Evolutionary conservation across 1,284 basidiomycete species (phyloP).

Genomic region (Trametes pubescens): DNA sequence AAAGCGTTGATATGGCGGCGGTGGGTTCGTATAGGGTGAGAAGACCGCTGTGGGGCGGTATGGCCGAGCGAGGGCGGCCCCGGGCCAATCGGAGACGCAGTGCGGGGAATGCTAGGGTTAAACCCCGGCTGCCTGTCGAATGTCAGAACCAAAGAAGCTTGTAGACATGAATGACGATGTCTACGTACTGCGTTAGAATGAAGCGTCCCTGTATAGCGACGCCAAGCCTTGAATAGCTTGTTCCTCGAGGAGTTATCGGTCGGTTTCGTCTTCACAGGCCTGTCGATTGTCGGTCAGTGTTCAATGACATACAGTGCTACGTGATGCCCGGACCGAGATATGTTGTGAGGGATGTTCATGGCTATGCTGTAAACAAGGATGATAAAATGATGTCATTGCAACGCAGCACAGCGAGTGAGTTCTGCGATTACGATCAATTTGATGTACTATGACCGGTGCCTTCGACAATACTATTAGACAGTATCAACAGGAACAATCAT

Average conservation of each 20-base stretch:
- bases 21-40: neutral
- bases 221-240: slow-evolving; percentile 11
- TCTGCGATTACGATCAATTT: too few species aligned
- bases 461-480: too few species aligned
- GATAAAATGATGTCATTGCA: neutral
- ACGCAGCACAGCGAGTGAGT: too few species aligned
- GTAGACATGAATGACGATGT: neutral
- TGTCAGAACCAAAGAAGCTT: neutral
- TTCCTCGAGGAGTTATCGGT: slow-evolving; percentile 22
- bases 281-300: neutral
- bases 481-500: too few species aligned
- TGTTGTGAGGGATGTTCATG: too few species aligned
- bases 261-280: too few species aligned
- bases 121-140: slow-evolving; percentile 12
- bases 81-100: slow-evolving; percentile 15
- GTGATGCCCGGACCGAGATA: neutral
- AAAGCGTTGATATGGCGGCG: neutral
- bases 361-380: neutral
- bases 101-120: slow-evolving; percentile 23
- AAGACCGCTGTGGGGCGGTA: slow-evolving; percentile 9
- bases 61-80: neutral
- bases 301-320: neutral
- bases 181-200: neutral
- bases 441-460: too few species aligned
- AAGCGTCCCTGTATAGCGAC: neutral